These are phyloP conservation scores for Plasmodium gonderi DNA, from an alignment of 169 alveolate genomes.

Conservation along the genomic window DNA sequence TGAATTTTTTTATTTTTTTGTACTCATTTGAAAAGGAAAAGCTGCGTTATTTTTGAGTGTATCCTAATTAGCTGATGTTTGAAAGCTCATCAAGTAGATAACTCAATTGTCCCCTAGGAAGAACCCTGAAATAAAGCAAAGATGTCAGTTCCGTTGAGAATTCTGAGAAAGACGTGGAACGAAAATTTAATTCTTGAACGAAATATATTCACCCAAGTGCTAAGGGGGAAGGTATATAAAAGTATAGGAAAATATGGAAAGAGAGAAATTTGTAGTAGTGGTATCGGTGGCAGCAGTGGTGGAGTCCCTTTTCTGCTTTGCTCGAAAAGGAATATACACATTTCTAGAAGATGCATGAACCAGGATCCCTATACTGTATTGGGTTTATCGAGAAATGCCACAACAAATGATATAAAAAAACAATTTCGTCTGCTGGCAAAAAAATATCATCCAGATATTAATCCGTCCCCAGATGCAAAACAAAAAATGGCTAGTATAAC, in stretches of 20 bases:
- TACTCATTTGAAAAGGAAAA: too few species aligned
- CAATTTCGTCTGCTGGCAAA: conserved; percentile 93
- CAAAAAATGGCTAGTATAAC: conserved; percentile 94
- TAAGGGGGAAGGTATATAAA: neutral
- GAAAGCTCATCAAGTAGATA: neutral
- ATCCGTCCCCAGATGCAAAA: conserved; percentile 94
- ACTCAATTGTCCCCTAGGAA: neutral
- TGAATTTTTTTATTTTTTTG: too few species aligned
- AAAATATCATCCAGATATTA: conserved; percentile 95
- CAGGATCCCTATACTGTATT: conserved; percentile 89
- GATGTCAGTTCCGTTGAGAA: conserved; percentile 19
- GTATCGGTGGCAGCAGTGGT: neutral
- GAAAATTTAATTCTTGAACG: conserved; percentile 12
- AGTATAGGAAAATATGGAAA: neutral
- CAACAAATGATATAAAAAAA: conserved; percentile 90
- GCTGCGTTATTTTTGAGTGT: too few species aligned
- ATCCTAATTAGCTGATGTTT: too few species aligned
- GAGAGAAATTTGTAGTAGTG: neutral
- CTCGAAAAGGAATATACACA: conserved; percentile 42
- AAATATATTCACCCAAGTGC: conserved; percentile 5
- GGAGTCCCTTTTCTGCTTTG: neutral
- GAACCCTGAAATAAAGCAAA: neutral
- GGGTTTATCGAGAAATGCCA: conserved; percentile 91
- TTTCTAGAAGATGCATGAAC: conserved; percentile 36
- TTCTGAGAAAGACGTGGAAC: conserved; percentile 5